These are phyloP conservation scores for Yamagishiella unicocca DNA, from an alignment of 139 green algal genomes.

Conservation along the genomic window DNA sequence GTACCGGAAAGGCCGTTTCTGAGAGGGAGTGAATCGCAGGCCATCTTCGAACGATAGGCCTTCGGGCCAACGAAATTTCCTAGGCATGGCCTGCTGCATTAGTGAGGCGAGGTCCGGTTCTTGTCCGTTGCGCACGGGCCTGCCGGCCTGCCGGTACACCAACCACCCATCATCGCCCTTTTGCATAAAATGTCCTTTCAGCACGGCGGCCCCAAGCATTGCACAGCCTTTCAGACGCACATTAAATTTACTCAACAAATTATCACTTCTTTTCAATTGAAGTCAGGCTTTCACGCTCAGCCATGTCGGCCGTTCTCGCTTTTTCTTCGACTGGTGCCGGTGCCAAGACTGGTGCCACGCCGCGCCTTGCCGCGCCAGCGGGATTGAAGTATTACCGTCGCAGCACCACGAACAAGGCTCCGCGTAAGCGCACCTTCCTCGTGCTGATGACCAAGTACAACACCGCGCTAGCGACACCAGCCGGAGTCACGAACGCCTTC, in stretches of 20 bases:
- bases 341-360: not conserved
- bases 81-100: not conserved
- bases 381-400: constrained; percentile 29
- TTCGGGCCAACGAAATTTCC: not conserved
- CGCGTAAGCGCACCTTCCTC: constrained; percentile 58
- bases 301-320: not conserved
- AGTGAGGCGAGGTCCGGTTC: not conserved
- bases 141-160: not conserved
- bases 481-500: not conserved
- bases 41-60: too few species aligned
- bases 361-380: not conserved
- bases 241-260: too few species aligned
- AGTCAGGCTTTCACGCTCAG: too few species aligned
- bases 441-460: constrained; percentile 47
- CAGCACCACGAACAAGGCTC: constrained; percentile 36
- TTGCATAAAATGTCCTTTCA: too few species aligned
- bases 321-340: not conserved
- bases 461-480: too few species aligned
- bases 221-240: too few species aligned
- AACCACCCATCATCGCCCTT: not conserved
- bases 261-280: too few species aligned
- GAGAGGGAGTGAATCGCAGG: too few species aligned
- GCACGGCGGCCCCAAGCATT: too few species aligned
- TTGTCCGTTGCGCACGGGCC: not conserved
- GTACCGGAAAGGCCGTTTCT: too few species aligned